Conservation (phyloP, 805 yeast genomes). For the Ogataea naganishii region DNA sequence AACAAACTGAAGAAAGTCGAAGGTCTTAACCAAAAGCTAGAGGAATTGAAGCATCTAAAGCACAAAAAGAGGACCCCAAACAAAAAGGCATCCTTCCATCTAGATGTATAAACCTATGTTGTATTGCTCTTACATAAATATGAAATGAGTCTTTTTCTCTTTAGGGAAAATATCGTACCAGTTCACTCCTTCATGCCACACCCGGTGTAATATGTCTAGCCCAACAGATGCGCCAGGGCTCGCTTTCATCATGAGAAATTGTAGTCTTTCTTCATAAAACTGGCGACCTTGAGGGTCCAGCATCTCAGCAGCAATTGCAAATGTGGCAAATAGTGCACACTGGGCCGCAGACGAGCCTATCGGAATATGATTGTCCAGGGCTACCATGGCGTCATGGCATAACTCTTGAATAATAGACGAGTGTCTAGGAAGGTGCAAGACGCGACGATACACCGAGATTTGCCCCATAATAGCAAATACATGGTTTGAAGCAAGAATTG, state of each 20-base stretch:
- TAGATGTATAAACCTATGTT: too few relatives aligned
- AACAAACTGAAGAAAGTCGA: constrained; percentile 64
- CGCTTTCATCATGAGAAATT: constrained; percentile 32
- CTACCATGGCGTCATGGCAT: constrained; percentile 29
- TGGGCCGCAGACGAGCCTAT: constrained; percentile 42
- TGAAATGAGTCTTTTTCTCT: constrained; percentile 34
- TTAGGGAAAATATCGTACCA: constrained; percentile 40
- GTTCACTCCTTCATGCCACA: constrained; percentile 45
- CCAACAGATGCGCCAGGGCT: constrained; percentile 23
- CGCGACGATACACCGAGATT: constrained; percentile 49
- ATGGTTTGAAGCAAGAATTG: constrained; percentile 38
- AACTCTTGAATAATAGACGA: constrained; percentile 41
- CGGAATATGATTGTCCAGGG: constrained; percentile 31
- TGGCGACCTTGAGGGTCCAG: constrained; percentile 25
- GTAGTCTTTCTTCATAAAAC: constrained; percentile 31
- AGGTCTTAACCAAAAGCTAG: constrained; percentile 53
- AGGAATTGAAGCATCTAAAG: constrained; percentile 37
- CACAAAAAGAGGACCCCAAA: constrained; percentile 15
- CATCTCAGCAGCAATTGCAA: constrained; percentile 54
- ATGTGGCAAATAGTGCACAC: constrained; percentile 45
- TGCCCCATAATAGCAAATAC: constrained; percentile 45
- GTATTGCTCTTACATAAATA: constrained; percentile 26
- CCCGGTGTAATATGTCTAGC: constrained; percentile 33
- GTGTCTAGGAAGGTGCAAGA: constrained; percentile 34
- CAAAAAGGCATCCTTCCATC: too few relatives aligned